Conservation (phyloP, 371 early-diverging fungal genomes). For the Lichtheimia ornata region DNA sequence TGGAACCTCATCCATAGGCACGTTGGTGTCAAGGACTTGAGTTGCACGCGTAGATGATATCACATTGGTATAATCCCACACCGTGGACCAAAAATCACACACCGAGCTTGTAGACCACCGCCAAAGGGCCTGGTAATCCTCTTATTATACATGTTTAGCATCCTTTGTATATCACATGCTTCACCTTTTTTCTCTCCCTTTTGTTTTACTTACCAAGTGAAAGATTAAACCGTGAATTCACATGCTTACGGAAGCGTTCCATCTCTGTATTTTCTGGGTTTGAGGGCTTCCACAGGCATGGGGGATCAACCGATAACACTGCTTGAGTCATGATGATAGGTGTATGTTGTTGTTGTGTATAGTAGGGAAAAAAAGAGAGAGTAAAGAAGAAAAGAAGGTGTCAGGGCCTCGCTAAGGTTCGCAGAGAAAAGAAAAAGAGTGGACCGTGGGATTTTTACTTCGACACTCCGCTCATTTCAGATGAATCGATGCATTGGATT, state of each 20-base stretch:
- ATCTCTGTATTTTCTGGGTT: conserved; percentile 58
- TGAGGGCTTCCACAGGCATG: conserved; percentile 66
- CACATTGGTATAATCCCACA: conserved; percentile 85
- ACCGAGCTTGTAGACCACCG: conserved; percentile 80
- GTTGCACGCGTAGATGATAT: conserved; percentile 46
- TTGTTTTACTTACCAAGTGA: conserved; percentile 48
- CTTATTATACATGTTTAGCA: conserved; percentile 27
- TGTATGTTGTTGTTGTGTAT: no score
- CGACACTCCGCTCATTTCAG: no score
- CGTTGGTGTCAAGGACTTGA: conserved; percentile 64
- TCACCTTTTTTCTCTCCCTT: background rate
- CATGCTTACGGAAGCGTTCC: conserved; percentile 63
- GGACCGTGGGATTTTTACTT: conserved; percentile 2
- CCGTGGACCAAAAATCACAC: conserved; percentile 83
- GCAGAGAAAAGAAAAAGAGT: background rate
- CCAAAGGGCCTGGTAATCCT: conserved; percentile 72
- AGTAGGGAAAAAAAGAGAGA: background rate
- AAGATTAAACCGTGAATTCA: conserved; percentile 63
- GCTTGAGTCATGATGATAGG: no score
- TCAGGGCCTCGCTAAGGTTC: no score
- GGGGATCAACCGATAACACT: conserved; percentile 25
- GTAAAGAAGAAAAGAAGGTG: background rate
- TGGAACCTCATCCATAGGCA: conserved; percentile 83
- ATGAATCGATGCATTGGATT: no score
- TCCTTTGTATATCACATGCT: background rate